Percentiles rank a stretch among this genome's conserved stretches.
These are phyloP conservation scores for Chrysanthemum makinoi DNA, from an alignment of 129 eudicot genomes.

Conservation along the genomic window DNA sequence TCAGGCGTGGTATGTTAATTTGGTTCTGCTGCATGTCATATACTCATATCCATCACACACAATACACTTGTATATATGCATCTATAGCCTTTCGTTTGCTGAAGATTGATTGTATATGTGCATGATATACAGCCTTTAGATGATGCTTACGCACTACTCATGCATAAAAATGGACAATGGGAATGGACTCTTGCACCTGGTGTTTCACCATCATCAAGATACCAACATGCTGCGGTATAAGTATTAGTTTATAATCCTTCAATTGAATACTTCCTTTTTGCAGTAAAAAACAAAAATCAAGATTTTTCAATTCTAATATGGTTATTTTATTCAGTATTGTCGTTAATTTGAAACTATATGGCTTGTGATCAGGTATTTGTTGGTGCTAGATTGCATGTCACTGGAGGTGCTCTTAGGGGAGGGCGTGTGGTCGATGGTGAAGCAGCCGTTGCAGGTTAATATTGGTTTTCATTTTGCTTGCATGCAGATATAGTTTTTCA, in stretches of 20 bases:
- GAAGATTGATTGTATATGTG: slow-evolving; percentile 22
- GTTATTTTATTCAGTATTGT: background rate
- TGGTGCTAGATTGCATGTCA: slow-evolving; percentile 96
- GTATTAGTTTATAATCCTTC: slow-evolving; percentile 22
- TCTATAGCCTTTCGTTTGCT: background rate
- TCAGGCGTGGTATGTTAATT: slow-evolving; percentile 60
- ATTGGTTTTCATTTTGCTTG: slow-evolving; percentile 8
- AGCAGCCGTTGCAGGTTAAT: slow-evolving; percentile 77
- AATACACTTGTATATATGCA: no score
- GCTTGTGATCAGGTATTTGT: slow-evolving; percentile 70
- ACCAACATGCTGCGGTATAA: slow-evolving; percentile 96
- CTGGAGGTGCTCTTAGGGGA: slow-evolving; percentile 91
- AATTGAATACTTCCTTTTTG: background rate
- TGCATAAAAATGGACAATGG: slow-evolving; percentile 98
- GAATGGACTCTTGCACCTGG: slow-evolving; percentile 99
- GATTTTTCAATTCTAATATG: no score
- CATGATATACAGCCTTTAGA: slow-evolving; percentile 61
- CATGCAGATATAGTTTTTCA: background rate
- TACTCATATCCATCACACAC: no score
- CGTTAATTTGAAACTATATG: background rate
- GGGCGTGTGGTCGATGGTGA: slow-evolving; percentile 96
- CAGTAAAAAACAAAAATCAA: no score
- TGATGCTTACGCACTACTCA: slow-evolving; percentile 93
- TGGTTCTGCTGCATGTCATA: no score
- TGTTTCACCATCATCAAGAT: slow-evolving; percentile 90